A percentile compares a stretch with the other conserved stretches of the same genome.
These are phyloP conservation scores for Priceomyces melissophilus DNA, from an alignment of 805 yeast species.

Conservation along the genomic window DNA sequence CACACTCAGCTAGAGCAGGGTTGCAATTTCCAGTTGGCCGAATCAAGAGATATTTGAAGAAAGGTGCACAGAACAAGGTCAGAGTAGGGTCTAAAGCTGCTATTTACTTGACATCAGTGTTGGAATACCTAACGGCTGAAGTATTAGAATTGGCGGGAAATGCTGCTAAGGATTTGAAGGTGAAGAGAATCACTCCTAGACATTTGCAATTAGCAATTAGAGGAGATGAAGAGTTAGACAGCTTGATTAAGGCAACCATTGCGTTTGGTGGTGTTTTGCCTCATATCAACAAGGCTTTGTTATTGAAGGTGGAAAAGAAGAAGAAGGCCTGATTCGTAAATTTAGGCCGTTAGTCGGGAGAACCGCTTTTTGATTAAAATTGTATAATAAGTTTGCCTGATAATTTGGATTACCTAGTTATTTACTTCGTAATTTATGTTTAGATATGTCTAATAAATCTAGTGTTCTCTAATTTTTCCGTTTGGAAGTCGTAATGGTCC, in stretches of 20 bases:
- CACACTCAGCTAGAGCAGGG: slow-evolving; percentile 94
- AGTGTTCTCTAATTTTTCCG: neutral
- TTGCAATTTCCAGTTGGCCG: slow-evolving; percentile 98
- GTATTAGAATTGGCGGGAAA: slow-evolving; percentile 97
- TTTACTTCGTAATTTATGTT: slow-evolving; percentile 1
- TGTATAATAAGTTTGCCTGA: neutral
- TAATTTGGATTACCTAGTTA: neutral
- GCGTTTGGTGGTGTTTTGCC: slow-evolving; percentile 99
- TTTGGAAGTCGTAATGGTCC: neutral
- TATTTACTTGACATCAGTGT: slow-evolving; percentile 90
- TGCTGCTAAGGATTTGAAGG: slow-evolving; percentile 94
- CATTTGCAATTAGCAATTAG: slow-evolving; percentile 95
- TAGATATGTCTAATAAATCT: neutral
- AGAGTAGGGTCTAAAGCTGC: slow-evolving; percentile 88
- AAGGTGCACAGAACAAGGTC: slow-evolving; percentile 76
- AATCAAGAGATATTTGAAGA: slow-evolving; percentile 93
- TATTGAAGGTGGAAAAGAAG: slow-evolving; percentile 71
- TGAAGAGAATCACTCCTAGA: slow-evolving; percentile 96
- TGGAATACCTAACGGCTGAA: slow-evolving; percentile 95
- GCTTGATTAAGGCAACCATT: slow-evolving; percentile 89
- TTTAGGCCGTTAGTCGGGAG: too few relatives aligned
- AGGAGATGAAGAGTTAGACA: slow-evolving; percentile 97
- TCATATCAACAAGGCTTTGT: slow-evolving; percentile 78
- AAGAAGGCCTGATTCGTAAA: slow-evolving; percentile 19
- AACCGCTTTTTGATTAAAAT: neutral